Evolutionary conservation across 768 basidiomycete species (phyloP).

Genomic region (Suillus lakei): DNA sequence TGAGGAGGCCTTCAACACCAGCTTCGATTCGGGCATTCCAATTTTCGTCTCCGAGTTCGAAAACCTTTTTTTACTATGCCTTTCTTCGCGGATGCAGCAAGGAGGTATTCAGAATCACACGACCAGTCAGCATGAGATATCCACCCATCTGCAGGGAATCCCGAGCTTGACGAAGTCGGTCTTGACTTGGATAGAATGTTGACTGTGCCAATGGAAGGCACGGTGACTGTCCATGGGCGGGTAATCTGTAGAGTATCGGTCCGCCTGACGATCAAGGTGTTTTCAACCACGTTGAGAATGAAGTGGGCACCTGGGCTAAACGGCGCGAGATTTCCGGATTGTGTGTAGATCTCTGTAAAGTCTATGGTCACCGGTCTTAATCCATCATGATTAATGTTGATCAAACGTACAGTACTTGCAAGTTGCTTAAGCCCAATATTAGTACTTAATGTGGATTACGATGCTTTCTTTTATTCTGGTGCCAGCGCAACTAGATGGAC

Average conservation of each 20-base stretch:
- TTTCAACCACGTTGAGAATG: conserved; percentile 77
- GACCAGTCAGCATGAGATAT: conserved; percentile 88
- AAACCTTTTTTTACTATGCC: conserved; percentile 77
- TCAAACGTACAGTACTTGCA: too few species aligned
- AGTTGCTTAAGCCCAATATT: too few species aligned
- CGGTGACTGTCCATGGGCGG: conserved; percentile 75
- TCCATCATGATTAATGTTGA: too few species aligned
- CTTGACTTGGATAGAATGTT: conserved; percentile 42
- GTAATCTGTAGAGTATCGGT: conserved; percentile 85
- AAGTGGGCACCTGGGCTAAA: conserved; percentile 92
- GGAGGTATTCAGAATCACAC: conserved; percentile 83
- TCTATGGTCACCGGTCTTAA: conserved; percentile 55
- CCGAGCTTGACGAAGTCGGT: conserved; percentile 30
- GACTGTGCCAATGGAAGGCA: conserved; percentile 55
- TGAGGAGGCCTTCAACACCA: conserved; percentile 83
- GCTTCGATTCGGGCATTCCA: conserved; percentile 82
- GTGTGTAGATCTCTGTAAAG: conserved; percentile 86
- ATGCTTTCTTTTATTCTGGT: too few species aligned
- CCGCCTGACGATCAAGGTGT: conserved; percentile 82
- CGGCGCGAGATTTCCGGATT: conserved; percentile 69
- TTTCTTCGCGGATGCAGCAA: conserved; percentile 76
- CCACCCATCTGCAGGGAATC: conserved; percentile 36
- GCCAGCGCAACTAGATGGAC: too few species aligned
- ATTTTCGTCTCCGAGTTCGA: conserved; percentile 78
- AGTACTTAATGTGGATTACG: too few species aligned